phyloP scores from a whole-genome alignment of 257 asterid species.

The Plantago ovata region DNA sequence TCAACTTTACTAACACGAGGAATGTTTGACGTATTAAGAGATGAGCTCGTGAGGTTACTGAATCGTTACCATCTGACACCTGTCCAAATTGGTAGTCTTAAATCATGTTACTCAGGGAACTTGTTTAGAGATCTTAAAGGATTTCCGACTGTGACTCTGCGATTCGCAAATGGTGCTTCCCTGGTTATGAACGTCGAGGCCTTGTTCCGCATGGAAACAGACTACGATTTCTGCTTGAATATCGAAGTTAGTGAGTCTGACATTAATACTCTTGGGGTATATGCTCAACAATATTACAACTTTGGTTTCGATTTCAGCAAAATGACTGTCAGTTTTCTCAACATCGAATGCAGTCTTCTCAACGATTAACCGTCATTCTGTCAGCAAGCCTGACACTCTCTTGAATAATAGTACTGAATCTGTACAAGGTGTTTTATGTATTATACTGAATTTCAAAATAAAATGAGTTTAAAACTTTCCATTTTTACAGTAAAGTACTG shows the following conservation, averaged over 20 bases:
- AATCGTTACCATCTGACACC: neutral
- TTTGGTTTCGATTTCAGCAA: constrained; percentile 1
- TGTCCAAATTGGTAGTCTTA: neutral
- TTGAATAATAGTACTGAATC: too few species aligned
- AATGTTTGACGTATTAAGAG: neutral
- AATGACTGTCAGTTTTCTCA: neutral
- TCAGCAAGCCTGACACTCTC: too few species aligned
- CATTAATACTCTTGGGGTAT: neutral
- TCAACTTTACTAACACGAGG: neutral
- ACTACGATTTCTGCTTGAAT: neutral
- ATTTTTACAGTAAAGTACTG: too few species aligned
- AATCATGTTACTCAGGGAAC: neutral
- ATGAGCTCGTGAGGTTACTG: neutral
- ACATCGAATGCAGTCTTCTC: constrained; percentile 3
- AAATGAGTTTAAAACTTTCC: neutral
- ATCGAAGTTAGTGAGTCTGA: neutral
- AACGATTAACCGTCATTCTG: too few species aligned
- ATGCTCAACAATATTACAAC: constrained; percentile 8
- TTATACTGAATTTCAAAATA: too few species aligned
- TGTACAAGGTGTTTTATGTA: too few species aligned
- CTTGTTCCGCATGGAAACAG: neutral
- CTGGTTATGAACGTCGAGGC: neutral
- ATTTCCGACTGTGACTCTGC: neutral
- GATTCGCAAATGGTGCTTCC: neutral
- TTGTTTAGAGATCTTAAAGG: constrained; percentile 11